Conservation (phyloP, 2,329 filamentous ascomycete genomes). For the Aspergillus sp. region DNA sequence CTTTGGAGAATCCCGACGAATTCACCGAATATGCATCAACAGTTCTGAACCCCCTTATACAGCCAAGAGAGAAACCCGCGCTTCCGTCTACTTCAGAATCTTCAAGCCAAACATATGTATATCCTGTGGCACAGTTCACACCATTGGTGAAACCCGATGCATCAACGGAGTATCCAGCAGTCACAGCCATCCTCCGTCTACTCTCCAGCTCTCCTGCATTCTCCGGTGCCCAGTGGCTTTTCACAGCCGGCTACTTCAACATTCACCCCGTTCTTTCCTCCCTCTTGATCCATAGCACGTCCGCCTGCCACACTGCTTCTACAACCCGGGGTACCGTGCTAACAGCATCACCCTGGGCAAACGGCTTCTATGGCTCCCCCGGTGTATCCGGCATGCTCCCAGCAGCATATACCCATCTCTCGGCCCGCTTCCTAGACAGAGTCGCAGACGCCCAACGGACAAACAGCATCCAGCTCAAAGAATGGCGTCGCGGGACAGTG, state of each 20-base stretch:
- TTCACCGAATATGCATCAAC: slow-evolving; percentile 66
- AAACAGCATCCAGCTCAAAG: slow-evolving; percentile 64
- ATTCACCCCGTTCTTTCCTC: slow-evolving; percentile 77
- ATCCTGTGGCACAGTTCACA: slow-evolving; percentile 81
- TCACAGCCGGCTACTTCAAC: slow-evolving; percentile 98
- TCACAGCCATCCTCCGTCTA: slow-evolving; percentile 65
- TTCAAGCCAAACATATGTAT: slow-evolving; percentile 64
- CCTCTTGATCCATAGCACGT: slow-evolving; percentile 66
- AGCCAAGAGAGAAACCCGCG: slow-evolving; percentile 37
- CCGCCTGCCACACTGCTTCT: slow-evolving; percentile 22
- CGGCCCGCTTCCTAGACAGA: slow-evolving; percentile 68
- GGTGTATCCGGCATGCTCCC: slow-evolving; percentile 88
- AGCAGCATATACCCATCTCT: slow-evolving; percentile 83
- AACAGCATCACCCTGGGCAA: slow-evolving; percentile 86
- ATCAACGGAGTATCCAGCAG: slow-evolving; percentile 80
- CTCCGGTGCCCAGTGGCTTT: slow-evolving; percentile 74
- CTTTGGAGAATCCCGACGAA: slow-evolving; percentile 59
- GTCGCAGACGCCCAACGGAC: slow-evolving; percentile 49
- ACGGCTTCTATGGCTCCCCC: slow-evolving; percentile 85
- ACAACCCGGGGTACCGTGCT: slow-evolving; percentile 67
- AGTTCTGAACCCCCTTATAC: slow-evolving; percentile 60
- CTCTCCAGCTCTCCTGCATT: slow-evolving; percentile 57
- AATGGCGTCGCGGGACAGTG: slow-evolving; percentile 80
- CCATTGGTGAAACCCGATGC: slow-evolving; percentile 71
- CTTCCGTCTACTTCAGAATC: slow-evolving; percentile 16